Evolutionary conservation across 2,329 filamentous ascomycete species (phyloP), one percentile per base, ranked within the genome.

Genomic region (Colletotrichum somersetense): DNA sequence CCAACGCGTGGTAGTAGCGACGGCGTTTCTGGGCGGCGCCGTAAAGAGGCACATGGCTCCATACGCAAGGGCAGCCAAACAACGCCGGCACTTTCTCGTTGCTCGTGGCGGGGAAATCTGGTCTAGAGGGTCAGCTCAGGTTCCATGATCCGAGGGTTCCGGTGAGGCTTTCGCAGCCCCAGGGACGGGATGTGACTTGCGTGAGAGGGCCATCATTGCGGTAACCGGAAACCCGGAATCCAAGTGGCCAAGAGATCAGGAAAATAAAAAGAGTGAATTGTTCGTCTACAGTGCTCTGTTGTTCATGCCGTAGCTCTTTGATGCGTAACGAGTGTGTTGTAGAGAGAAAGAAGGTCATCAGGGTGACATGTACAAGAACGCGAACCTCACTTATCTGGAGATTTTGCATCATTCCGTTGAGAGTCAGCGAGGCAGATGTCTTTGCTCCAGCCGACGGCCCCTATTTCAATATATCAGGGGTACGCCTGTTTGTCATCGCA

Each of bases 41-140:
- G 55, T 72, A 72, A 26, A 72, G 70, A 1, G 70, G 70, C n/a
- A 72, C 70, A 35, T 72, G 70, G 55, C 66, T 69, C 70, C 70
- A 69, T 50, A 72, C 50, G 26, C 70, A 70, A 42, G 70, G 70
- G 33, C 70, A 72, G 40, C 70, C 70, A 2, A 72, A 72, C 12
- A 72, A 46, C 0, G 59, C 70, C 0, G 70, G 66, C n/a, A 72
- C 70, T 35, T 72, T 72, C 18, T 69, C 38, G 35, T 67, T 55
- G n/a, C 59, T 10, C 14, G 42, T 23, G 26, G 70, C 50, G 59
- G 66, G 42, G 5, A 57, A 69, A 5, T 59, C 59, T 65, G 53
- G 26, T 5, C 18, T 3, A 2, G 26, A 56, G 10, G 10, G 44
- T 68, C n/a, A 63, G 66, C 7, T 33, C 20, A 6, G 38, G 26